These are phyloP conservation scores for Kodamaea restingae DNA, from an alignment of 805 yeast species.

Conservation along the genomic window DNA sequence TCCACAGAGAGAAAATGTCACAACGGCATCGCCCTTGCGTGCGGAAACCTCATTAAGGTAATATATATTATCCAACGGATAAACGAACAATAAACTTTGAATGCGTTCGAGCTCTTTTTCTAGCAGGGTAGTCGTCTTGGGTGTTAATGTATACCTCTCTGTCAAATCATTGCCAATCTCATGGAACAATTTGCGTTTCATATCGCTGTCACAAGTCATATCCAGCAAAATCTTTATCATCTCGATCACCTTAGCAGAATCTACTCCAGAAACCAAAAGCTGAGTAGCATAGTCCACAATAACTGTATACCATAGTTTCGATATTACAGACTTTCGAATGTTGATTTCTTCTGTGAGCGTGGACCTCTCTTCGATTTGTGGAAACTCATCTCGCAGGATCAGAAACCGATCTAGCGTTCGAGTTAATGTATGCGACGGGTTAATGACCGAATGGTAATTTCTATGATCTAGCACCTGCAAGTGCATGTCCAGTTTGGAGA, in stretches of 20 bases:
- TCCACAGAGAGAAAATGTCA: conserved; percentile 20
- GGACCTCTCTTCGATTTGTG: conserved; percentile 1
- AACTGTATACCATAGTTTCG: conserved; percentile 9
- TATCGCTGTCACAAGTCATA: not conserved
- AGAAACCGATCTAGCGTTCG: conserved; percentile 17
- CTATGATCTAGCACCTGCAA: conserved; percentile 16
- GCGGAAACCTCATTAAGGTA: conserved; percentile 21
- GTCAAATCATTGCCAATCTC: not conserved
- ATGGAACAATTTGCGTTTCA: not conserved
- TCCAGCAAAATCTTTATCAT: not conserved
- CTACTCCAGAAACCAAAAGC: not conserved
- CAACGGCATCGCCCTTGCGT: conserved; percentile 11
- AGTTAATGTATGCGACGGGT: conserved; percentile 18
- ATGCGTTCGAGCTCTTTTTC: conserved; percentile 10
- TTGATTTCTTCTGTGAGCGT: conserved; percentile 3
- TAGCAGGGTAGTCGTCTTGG: not conserved
- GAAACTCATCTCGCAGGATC: not conserved
- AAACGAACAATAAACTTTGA: conserved; percentile 10
- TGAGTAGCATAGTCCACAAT: conserved; percentile 8
- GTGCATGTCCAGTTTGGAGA: not conserved
- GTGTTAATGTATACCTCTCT: not conserved
- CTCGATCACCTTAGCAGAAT: not conserved
- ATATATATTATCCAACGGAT: conserved; percentile 15
- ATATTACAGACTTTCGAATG: conserved; percentile 4
- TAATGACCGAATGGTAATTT: conserved; percentile 13